Percentiles rank a stretch among this genome's conserved stretches.
phyloP scores from a whole-genome alignment of 345 rosid species.

The Citrus glauca region DNA sequence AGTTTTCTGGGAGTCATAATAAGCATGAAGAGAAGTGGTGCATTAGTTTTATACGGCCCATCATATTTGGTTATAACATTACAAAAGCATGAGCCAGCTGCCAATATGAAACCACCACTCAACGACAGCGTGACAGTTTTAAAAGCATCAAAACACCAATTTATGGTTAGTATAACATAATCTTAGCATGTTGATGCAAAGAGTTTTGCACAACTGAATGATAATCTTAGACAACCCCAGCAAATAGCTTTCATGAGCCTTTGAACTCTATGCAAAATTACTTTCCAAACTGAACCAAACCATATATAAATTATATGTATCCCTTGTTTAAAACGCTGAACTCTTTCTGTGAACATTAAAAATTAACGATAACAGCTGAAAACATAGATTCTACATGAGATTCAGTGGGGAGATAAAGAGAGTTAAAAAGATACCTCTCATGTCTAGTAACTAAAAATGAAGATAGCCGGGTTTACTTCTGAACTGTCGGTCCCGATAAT shows the following conservation, averaged over 20 bases:
- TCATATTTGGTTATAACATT: background rate
- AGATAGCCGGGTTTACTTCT: background rate
- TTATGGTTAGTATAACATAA: no score
- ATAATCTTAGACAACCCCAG: background rate
- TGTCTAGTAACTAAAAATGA: background rate
- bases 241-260: background rate
- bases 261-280: background rate
- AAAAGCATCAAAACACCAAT: background rate
- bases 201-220: background rate
- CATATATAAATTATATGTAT: background rate
- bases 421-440: constrained; percentile 9
- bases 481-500: no score
- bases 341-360: background rate
- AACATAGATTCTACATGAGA: background rate
- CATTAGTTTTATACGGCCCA: constrained; percentile 3
- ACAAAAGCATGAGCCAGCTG: constrained; percentile 14
- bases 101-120: constrained; percentile 4
- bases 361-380: background rate
- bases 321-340: no score
- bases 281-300: no score
- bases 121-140: background rate
- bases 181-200: background rate
- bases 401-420: background rate
- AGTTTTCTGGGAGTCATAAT: background rate
- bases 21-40: background rate